Evolutionary conservation across 2,329 filamentous ascomycete genomes (phyloP).

Genomic region (Pyrenochaeta sp.): DNA sequence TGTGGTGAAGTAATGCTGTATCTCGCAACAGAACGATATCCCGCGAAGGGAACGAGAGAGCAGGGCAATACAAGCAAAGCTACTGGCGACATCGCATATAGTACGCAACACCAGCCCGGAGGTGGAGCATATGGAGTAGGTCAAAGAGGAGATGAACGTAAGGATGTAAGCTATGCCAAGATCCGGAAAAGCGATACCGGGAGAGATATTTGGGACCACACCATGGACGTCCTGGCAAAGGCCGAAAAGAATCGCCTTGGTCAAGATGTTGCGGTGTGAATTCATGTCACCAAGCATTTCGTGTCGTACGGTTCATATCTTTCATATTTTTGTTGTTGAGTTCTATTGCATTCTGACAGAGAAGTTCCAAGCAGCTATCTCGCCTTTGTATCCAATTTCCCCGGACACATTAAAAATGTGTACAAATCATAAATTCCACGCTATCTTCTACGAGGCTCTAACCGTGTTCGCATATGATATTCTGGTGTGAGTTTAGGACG

Average conservation of each 20-base stretch:
- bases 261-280: no score
- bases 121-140: conserved; percentile 40
- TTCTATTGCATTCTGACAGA: no score
- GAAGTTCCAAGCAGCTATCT: no score
- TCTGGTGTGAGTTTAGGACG: no score
- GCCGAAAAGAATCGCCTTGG: not conserved
- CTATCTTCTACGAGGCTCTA: no score
- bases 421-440: no score
- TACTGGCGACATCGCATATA: conserved; percentile 17
- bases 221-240: conserved; percentile 18
- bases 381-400: no score
- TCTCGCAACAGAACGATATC: conserved; percentile 33
- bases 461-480: no score
- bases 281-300: no score
- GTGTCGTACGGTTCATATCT: no score
- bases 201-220: conserved; percentile 45
- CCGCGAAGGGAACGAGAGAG: conserved; percentile 29
- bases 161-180: conserved; percentile 24
- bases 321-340: no score
- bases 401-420: no score
- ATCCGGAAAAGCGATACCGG: conserved; percentile 34
- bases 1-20: conserved; percentile 47
- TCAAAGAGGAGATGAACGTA: conserved; percentile 29
- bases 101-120: conserved; percentile 30
- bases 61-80: conserved; percentile 3